Conservation (phyloP, 2,329 filamentous ascomycete genomes). For the Fusarium brachygibbosum region DNA sequence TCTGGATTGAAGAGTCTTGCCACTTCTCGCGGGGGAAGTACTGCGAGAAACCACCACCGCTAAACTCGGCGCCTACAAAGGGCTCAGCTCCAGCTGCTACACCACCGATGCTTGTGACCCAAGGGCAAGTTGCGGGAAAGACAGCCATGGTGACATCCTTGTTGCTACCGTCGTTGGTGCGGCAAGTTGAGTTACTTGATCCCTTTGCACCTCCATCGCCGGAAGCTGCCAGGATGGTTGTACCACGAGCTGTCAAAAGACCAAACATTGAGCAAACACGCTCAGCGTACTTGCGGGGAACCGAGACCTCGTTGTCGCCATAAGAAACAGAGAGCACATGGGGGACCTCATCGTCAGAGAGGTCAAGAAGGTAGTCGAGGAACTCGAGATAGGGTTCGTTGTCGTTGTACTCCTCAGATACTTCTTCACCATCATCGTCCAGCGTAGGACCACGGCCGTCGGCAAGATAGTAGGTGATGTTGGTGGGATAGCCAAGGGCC, state of each 20-base stretch:
- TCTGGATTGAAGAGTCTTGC: conserved; percentile 58
- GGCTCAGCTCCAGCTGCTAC: conserved; percentile 58
- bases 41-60: conserved; percentile 66
- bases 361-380: conserved; percentile 63
- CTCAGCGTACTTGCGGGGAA: conserved; percentile 65
- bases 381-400: conserved; percentile 72
- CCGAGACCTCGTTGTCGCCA: conserved; percentile 69
- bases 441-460: conserved; percentile 61
- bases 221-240: conserved; percentile 63
- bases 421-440: conserved; percentile 54
- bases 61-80: conserved; percentile 60
- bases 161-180: conserved; percentile 70
- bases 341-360: conserved; percentile 61
- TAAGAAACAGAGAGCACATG: conserved; percentile 71
- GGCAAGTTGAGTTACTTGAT: conserved; percentile 64
- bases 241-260: conserved; percentile 66
- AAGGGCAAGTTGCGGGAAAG: conserved; percentile 77
- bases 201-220: conserved; percentile 65
- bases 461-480: conserved; percentile 61
- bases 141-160: conserved; percentile 68
- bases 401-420: conserved; percentile 50
- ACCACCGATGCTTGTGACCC: conserved; percentile 75
- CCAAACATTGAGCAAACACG: conserved; percentile 68
- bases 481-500: conserved; percentile 60
- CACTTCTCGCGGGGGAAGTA: conserved; percentile 62